These are phyloP conservation scores for Tricholoma matsutake DNA, from an alignment of 768 basidiomycete species.

Conservation along the genomic window DNA sequence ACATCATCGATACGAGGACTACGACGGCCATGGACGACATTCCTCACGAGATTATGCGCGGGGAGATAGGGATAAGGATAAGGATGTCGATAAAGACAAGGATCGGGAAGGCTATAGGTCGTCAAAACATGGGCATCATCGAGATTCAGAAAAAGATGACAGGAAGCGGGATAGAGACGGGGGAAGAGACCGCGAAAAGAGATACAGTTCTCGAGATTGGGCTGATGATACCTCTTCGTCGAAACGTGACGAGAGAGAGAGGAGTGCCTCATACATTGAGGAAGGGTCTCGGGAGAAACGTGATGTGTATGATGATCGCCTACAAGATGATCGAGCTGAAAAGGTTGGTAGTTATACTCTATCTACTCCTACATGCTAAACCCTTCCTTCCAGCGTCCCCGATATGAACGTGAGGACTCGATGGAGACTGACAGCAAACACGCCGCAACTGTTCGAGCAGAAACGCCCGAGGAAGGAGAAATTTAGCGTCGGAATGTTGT, in stretches of 20 bases:
- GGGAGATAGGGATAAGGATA: slow-evolving; percentile 35
- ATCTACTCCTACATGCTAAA: slow-evolving; percentile 9
- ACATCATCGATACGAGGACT: slow-evolving; percentile 50
- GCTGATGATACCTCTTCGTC: slow-evolving; percentile 39
- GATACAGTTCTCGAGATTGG: slow-evolving; percentile 36
- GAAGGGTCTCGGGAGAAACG: slow-evolving; percentile 52
- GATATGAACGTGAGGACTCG: slow-evolving; percentile 48
- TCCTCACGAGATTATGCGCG: slow-evolving; percentile 40
- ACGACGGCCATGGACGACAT: slow-evolving; percentile 38
- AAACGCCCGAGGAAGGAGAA: slow-evolving; percentile 87
- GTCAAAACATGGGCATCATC: slow-evolving; percentile 42
- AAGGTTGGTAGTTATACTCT: slow-evolving; percentile 46
- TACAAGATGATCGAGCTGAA: slow-evolving; percentile 56
- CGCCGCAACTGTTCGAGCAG: slow-evolving; percentile 47
- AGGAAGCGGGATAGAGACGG: slow-evolving; percentile 49
- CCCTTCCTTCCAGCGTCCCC: slow-evolving; percentile 41
- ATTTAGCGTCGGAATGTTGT: slow-evolving; percentile 42
- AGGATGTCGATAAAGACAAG: slow-evolving; percentile 38
- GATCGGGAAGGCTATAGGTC: slow-evolving; percentile 41
- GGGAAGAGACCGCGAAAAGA: slow-evolving; percentile 37
- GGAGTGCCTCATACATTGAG: slow-evolving; percentile 39
- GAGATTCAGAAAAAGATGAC: slow-evolving; percentile 52
- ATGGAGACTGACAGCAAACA: slow-evolving; percentile 44
- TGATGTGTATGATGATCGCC: slow-evolving; percentile 44
- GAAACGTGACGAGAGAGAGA: slow-evolving; percentile 31